Conservation (phyloP, 306 rosid species). For the Sophora flavescens region DNA sequence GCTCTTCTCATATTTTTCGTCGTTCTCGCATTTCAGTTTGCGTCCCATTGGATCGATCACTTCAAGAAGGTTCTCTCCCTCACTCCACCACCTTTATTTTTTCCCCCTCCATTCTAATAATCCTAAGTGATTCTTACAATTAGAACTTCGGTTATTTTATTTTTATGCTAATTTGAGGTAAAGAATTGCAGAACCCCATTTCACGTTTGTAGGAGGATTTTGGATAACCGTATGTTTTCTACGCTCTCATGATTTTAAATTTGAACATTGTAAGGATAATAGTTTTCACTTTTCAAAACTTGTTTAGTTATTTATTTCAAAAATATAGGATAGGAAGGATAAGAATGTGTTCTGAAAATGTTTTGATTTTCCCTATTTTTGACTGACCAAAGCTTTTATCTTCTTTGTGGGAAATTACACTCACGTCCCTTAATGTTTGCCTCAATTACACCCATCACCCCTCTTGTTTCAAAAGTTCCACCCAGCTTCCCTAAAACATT, state of each 20-base stretch:
- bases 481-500: too few relatives aligned
- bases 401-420: background rate
- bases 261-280: conserved; percentile 12
- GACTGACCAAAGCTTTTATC: background rate
- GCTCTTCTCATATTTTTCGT: conserved; percentile 69
- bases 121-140: background rate
- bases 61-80: conserved; percentile 61
- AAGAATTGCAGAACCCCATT: background rate
- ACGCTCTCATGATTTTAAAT: background rate
- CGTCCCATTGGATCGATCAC: conserved; percentile 62
- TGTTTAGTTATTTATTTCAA: conserved; percentile 1
- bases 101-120: background rate
- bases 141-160: conserved; percentile 24
- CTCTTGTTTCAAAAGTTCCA: too few relatives aligned
- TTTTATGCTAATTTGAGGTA: background rate
- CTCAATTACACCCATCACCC: too few relatives aligned
- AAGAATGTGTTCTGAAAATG: background rate
- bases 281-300: conserved; percentile 22
- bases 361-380: background rate
- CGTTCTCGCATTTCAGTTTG: conserved; percentile 67
- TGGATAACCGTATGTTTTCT: background rate
- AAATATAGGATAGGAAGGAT: background rate
- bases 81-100: background rate
- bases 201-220: background rate
- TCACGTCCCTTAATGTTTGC: too few relatives aligned